Evolutionary conservation across 129 eudicot species (phyloP), one percentile per base, ranked within the genome.

Genomic region (Arctium lappa): DNA sequence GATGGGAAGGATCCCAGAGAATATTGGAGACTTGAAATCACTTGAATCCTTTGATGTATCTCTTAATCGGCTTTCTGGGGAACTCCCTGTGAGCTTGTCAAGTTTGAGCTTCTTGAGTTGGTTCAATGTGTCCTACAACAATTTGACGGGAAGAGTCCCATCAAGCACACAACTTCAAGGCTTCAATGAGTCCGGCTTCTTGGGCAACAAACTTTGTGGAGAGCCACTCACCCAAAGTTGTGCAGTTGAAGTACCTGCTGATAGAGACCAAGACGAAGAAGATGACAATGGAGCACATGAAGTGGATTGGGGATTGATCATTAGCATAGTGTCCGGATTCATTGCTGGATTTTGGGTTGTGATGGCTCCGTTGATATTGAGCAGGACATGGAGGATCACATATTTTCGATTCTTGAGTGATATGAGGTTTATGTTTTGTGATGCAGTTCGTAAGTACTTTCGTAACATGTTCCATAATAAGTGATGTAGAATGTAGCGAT

Each of bases 101-200:
- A 39, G 63, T 2, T 76, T 85, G 34, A 75, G 66, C 18, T 73
- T 40, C 66, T 79, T 88, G 30, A 76, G 37, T 15, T 40, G 70
- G 66, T 32, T 88, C 40, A 72, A 88, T 66, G 10, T 88, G 53
- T 81, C 90, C 5, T 71, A 60, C 84, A 87, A 87, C 71, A 81
- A 69, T 27, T 32, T 81, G 16, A 68, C 84, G 0, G 90, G 90
- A n/a, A 44, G 22, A 78, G 70, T 88, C 29, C 91, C 91, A 69
- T 62, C 62, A 72, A 50, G 88, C 30, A 88, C 82, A 34, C 91
- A 85, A 31, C 33, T 88, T 4, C 79, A 85, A 15, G 79, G 82
- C 75, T 83, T 85, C 15, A n/a, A 79, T 4, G 81, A 86, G 27
- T 81, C 86, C 4, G 10, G 71, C 5, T 87, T 84, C 56, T 42